Evolutionary conservation across 2,329 filamentous ascomycete species (phyloP).

Genomic region (Ophiostoma angusticollis): DNA sequence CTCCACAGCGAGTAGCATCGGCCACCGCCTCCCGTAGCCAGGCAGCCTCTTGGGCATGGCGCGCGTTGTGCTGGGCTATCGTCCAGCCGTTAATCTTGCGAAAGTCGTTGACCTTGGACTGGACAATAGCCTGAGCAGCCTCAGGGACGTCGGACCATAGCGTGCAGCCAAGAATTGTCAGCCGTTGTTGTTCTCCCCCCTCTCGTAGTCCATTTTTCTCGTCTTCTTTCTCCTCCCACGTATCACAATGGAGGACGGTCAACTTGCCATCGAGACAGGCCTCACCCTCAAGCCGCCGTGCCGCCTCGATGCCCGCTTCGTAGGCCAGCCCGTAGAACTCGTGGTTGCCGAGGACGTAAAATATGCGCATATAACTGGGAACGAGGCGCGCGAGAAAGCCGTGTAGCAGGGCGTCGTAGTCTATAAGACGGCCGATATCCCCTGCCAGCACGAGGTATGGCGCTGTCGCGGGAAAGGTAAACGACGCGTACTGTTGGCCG

Average conservation of each 20-base stretch:
- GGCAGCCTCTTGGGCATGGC: conserved; percentile 32
- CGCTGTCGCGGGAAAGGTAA: neutral
- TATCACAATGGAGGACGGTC: conserved; percentile 29
- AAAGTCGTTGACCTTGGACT: conserved; percentile 38
- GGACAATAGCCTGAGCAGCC: conserved; percentile 25
- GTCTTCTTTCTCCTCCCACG: conserved; percentile 27
- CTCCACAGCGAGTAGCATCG: conserved; percentile 2
- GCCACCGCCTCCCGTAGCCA: conserved; percentile 30
- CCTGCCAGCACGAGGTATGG: conserved; percentile 41
- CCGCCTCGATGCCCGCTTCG: neutral
- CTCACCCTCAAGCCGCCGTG: conserved; percentile 18
- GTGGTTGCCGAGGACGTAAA: conserved; percentile 44
- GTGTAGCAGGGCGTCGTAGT: conserved; percentile 21
- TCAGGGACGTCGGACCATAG: conserved; percentile 40
- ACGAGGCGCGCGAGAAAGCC: conserved; percentile 36
- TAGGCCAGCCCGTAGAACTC: conserved; percentile 31
- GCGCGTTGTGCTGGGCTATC: conserved; percentile 33
- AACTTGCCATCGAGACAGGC: conserved; percentile 25
- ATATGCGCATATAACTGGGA: conserved; percentile 31
- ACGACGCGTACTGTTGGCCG: conserved; percentile 7
- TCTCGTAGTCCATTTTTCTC: neutral
- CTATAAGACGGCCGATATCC: conserved; percentile 38
- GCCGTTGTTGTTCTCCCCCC: neutral
- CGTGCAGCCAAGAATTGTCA: conserved; percentile 45
- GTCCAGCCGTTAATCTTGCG: conserved; percentile 39